Conservation (phyloP, 2,329 filamentous ascomycete genomes). For the Penicillium rolfsii region DNA sequence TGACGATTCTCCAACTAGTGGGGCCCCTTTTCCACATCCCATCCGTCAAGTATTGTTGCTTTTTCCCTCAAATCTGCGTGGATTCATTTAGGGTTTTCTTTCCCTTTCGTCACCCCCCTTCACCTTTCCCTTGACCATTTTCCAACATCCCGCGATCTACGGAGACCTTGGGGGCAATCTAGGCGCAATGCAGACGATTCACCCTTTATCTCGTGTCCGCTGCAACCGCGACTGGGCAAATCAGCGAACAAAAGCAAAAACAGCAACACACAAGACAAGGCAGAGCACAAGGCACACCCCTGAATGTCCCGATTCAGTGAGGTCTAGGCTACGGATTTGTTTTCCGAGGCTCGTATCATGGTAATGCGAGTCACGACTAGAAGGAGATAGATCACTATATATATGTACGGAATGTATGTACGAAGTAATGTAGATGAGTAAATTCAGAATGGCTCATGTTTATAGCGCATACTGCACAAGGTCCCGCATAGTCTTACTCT, state of each 20-base stretch:
- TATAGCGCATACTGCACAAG: background rate
- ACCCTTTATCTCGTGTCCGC: conserved; percentile 29
- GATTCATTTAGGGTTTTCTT: background rate
- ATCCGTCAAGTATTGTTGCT: background rate
- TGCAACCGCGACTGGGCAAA: conserved; percentile 21
- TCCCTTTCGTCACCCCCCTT: background rate
- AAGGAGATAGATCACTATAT: background rate
- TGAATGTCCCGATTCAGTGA: conserved; percentile 1
- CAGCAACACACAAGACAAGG: background rate
- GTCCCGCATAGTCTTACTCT: background rate
- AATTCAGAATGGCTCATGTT: background rate
- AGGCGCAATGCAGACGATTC: background rate
- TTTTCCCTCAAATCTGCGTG: background rate
- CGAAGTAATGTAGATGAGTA: background rate
- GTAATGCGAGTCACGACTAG: conserved; percentile 6
- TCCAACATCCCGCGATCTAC: background rate
- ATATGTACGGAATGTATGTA: background rate
- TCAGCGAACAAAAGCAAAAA: conserved; percentile 1
- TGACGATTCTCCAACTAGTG: background rate
- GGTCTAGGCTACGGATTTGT: conserved; percentile 3
- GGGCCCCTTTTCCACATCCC: background rate
- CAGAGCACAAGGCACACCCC: background rate
- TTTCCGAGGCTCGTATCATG: background rate
- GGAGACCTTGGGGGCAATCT: conserved; percentile 1
- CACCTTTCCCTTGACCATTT: too few species aligned